These are phyloP conservation scores for Collybia sordida DNA, from an alignment of 768 basidiomycete species.

Conservation along the genomic window DNA sequence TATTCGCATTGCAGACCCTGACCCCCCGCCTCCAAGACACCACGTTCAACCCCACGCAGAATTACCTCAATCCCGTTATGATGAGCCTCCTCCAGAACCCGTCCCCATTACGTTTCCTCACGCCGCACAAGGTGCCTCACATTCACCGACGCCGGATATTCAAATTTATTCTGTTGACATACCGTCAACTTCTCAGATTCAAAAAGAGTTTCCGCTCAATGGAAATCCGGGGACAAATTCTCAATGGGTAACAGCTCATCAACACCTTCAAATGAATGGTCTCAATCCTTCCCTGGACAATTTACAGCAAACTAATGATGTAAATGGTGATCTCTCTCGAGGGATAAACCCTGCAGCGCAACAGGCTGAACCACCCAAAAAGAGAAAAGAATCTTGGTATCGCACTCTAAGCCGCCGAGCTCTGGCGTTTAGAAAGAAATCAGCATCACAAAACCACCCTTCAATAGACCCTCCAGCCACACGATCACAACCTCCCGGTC, in stretches of 20 bases:
- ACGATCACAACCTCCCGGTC: constrained; percentile 9
- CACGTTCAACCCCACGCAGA: not conserved
- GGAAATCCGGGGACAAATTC: constrained; percentile 19
- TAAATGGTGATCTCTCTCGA: constrained; percentile 5
- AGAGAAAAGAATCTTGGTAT: constrained; percentile 40
- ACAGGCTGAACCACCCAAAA: constrained; percentile 23
- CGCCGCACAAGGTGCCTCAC: not conserved
- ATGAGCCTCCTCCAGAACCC: not conserved
- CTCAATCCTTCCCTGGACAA: constrained; percentile 12
- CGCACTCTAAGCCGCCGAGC: constrained; percentile 33
- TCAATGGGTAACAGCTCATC: constrained; percentile 38
- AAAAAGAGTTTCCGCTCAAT: constrained; percentile 17
- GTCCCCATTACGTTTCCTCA: constrained; percentile 3
- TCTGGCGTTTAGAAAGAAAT: constrained; percentile 8
- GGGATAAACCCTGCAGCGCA: constrained; percentile 10
- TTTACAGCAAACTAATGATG: constrained; percentile 5
- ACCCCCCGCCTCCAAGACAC: not conserved
- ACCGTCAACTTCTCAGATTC: constrained; percentile 27
- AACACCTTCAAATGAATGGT: constrained; percentile 26
- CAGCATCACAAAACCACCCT: constrained; percentile 15
- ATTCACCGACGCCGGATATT: constrained; percentile 19
- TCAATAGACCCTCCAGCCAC: not conserved
- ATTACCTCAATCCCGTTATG: not conserved
- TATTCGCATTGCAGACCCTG: constrained; percentile 1
- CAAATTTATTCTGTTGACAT: constrained; percentile 30